Conservation (phyloP, 2,329 filamentous ascomycete genomes). For the Paraphaeosphaeria sporulosa region DNA sequence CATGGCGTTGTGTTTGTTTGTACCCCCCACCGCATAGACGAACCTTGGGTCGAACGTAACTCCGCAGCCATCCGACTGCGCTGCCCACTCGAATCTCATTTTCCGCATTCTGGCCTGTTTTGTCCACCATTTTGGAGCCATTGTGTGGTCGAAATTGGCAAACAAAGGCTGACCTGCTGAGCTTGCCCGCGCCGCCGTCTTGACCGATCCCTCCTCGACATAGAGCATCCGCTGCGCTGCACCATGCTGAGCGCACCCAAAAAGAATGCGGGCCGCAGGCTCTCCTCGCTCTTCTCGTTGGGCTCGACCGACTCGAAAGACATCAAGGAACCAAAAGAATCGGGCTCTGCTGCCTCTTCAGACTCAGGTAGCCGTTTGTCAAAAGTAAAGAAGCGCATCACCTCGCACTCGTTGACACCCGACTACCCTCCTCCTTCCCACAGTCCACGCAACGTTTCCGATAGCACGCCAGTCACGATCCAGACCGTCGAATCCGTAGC, state of each 20-base stretch:
- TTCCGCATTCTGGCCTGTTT: neutral
- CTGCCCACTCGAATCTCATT: neutral
- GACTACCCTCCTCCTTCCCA: conserved; percentile 39
- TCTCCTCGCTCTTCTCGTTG: conserved; percentile 45
- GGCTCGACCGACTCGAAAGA: conserved; percentile 26
- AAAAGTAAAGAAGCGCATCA: conserved; percentile 43
- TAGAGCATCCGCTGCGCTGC: neutral
- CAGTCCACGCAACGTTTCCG: conserved; percentile 22
- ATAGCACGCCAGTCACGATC: conserved; percentile 34
- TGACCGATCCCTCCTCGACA: neutral
- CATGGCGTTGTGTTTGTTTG: conserved; percentile 33
- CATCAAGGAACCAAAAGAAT: conserved; percentile 19
- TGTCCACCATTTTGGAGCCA: neutral
- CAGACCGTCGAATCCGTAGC: conserved; percentile 34
- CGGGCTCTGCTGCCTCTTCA: conserved; percentile 33
- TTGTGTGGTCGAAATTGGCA: neutral
- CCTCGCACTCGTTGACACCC: conserved; percentile 40
- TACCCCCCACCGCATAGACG: conserved; percentile 17
- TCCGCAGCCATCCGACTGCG: conserved; percentile 10
- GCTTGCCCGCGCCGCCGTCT: neutral
- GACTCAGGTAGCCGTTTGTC: conserved; percentile 38
- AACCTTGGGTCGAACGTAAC: conserved; percentile 16
- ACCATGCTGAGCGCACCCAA: conserved; percentile 33
- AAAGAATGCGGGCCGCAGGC: conserved; percentile 42
- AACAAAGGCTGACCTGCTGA: neutral